These are phyloP conservation scores for Nigrospora osmanthi DNA, from an alignment of 2,329 filamentous ascomycete genomes.

Conservation along the genomic window DNA sequence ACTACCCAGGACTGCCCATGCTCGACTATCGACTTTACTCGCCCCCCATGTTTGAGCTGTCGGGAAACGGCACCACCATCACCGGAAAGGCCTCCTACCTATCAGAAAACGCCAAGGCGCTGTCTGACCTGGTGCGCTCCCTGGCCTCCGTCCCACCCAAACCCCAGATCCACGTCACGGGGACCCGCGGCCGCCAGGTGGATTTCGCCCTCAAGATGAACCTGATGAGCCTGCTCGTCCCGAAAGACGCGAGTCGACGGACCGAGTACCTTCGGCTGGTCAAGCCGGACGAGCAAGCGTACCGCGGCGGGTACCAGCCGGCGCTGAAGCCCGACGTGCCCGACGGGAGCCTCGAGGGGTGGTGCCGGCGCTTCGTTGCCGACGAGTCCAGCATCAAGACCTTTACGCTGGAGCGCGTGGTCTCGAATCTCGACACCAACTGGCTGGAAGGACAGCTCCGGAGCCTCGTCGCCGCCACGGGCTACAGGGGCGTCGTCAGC, in stretches of 20 bases:
- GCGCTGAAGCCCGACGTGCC: constrained; percentile 33
- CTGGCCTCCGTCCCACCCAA: constrained; percentile 48
- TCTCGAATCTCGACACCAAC: constrained; percentile 45
- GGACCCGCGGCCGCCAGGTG: constrained; percentile 31
- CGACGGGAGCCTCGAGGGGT: constrained; percentile 36
- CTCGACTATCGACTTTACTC: constrained; percentile 45
- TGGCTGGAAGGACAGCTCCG: constrained; percentile 49
- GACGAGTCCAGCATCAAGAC: constrained; percentile 36
- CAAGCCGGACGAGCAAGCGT: constrained; percentile 37
- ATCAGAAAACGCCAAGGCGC: constrained; percentile 33
- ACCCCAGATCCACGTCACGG: constrained; percentile 41
- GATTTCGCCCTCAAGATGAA: constrained; percentile 49
- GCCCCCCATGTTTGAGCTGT: constrained; percentile 43
- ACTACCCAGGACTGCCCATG: constrained; percentile 37
- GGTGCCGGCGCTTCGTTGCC: constrained; percentile 39
- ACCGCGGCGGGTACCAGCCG: constrained; percentile 31
- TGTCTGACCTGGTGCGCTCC: constrained; percentile 36
- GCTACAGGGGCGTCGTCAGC: constrained; percentile 40
- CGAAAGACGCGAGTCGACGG: constrained; percentile 32
- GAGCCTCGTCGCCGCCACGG: constrained; percentile 38
- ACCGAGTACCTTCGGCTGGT: constrained; percentile 49
- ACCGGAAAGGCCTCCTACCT: constrained; percentile 39
- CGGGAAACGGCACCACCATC: constrained; percentile 37
- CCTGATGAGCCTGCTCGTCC: constrained; percentile 43
- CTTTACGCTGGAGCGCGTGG: constrained; percentile 43